Evolutionary conservation across 805 yeast genomes (phyloP).

Genomic region (Komagataella pseudopastoris): DNA sequence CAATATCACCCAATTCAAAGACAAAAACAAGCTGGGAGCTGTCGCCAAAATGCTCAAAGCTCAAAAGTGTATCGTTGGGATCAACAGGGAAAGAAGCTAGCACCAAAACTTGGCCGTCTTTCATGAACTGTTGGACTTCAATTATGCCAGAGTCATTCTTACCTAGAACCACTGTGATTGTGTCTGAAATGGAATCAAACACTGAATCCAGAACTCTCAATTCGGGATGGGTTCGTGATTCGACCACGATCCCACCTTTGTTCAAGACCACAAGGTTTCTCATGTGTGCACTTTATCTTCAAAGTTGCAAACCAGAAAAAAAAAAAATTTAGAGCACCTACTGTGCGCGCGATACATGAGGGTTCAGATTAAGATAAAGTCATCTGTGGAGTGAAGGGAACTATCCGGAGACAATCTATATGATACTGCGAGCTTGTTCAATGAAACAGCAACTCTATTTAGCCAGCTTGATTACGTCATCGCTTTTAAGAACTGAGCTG

Average conservation of each 20-base stretch:
- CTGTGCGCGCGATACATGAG: neutral
- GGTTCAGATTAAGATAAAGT: neutral
- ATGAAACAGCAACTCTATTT: neutral
- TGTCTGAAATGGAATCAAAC: slow-evolving; percentile 66
- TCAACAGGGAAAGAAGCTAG: slow-evolving; percentile 49
- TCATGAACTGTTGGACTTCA: slow-evolving; percentile 69
- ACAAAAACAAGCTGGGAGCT: slow-evolving; percentile 52
- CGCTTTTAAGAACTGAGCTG: slow-evolving; percentile 26
- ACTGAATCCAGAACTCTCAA: slow-evolving; percentile 36
- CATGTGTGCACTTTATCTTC: slow-evolving; percentile 11
- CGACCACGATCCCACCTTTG: slow-evolving; percentile 36
- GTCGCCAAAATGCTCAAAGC: slow-evolving; percentile 61
- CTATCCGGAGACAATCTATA: neutral
- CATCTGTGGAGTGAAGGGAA: neutral
- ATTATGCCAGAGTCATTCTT: slow-evolving; percentile 36
- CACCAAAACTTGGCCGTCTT: slow-evolving; percentile 41
- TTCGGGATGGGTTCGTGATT: slow-evolving; percentile 53
- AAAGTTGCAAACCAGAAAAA: neutral
- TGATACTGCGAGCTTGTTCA: neutral
- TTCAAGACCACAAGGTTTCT: slow-evolving; percentile 26
- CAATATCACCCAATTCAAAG: slow-evolving; percentile 64
- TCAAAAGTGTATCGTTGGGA: slow-evolving; percentile 27
- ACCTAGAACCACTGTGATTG: slow-evolving; percentile 52
- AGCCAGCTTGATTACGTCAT: slow-evolving; percentile 13
- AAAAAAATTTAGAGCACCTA: neutral